Conservation (phyloP, 345 rosid genomes). For the Euclidium syriacum region DNA sequence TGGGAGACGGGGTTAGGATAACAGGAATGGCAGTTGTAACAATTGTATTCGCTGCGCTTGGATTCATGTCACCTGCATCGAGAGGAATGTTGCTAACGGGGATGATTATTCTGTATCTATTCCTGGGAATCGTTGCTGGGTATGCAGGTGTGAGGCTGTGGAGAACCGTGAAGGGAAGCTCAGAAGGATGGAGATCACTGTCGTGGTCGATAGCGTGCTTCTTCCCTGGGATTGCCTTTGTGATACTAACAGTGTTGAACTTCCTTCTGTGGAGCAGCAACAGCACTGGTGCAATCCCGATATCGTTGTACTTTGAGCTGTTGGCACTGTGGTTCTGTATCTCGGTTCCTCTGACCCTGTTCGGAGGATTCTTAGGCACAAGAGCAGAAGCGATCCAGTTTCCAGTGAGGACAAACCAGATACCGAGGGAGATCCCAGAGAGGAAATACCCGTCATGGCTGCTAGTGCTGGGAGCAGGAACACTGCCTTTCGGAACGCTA, state of each 20-base stretch:
- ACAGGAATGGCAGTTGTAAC: conserved; percentile 79
- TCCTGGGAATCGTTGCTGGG: conserved; percentile 68
- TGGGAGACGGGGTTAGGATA: conserved; percentile 73
- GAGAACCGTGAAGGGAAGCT: conserved; percentile 69
- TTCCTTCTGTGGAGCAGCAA: conserved; percentile 66
- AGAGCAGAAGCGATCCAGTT: conserved; percentile 57
- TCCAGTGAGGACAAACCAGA: conserved; percentile 74
- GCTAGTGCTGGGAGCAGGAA: conserved; percentile 68
- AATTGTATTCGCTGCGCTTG: conserved; percentile 68
- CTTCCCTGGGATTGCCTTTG: conserved; percentile 71
- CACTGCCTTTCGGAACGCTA: conserved; percentile 70
- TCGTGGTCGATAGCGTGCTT: conserved; percentile 71
- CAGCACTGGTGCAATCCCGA: conserved; percentile 72
- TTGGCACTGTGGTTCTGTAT: conserved; percentile 51
- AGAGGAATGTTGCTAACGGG: conserved; percentile 85
- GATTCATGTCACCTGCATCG: conserved; percentile 86
- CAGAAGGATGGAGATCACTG: conserved; percentile 73
- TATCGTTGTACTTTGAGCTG: conserved; percentile 61
- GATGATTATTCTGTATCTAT: conserved; percentile 73
- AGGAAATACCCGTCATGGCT: conserved; percentile 78
- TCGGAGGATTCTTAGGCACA: conserved; percentile 68
- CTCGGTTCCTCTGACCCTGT: conserved; percentile 58
- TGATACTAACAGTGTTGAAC: conserved; percentile 50
- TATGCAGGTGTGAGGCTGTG: conserved; percentile 68
- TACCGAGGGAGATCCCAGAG: conserved; percentile 71